Percentiles rank a stretch among this genome's conserved stretches.
phyloP scores from a whole-genome alignment of 225 moss, liverwort and hornwort species.

The Bryoerythrophyllum caledonicum region DNA sequence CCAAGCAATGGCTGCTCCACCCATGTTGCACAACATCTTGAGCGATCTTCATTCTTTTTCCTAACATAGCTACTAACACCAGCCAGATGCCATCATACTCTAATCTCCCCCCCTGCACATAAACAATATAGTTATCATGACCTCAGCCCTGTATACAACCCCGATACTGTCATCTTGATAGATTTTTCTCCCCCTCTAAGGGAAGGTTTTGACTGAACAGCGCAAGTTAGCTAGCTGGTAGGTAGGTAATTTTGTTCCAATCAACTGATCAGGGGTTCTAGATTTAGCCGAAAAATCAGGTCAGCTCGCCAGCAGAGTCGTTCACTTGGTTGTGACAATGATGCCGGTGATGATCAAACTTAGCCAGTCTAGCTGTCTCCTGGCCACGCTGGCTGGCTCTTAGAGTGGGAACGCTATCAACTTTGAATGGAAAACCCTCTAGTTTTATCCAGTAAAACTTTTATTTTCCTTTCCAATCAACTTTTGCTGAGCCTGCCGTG shows the following conservation, averaged over 20 bases:
- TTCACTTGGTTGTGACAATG: background rate
- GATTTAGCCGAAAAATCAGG: background rate
- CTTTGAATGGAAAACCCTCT: background rate
- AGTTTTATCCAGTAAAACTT: background rate
- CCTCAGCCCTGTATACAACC: background rate
- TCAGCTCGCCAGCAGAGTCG: background rate
- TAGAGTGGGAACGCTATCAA: background rate
- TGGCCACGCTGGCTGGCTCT: background rate
- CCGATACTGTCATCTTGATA: background rate
- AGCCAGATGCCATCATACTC: background rate
- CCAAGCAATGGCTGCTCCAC: constrained; percentile 42
- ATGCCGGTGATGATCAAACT: background rate
- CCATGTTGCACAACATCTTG: background rate
- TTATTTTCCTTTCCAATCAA: too few relatives aligned
- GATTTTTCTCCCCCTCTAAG: background rate
- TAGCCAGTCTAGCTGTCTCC: background rate
- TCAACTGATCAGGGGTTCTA: background rate
- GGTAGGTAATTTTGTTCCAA: background rate
- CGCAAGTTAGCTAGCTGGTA: background rate
- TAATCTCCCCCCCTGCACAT: background rate
- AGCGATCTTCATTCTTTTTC: constrained; percentile 9
- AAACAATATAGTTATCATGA: background rate
- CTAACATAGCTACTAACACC: background rate
- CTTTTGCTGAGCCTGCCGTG: background rate
- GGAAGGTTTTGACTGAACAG: background rate